A percentile compares a stretch with the other conserved stretches of the same genome.
These are phyloP conservation scores for Chlamydomonas sphaeroides DNA, from an alignment of 139 green algal genomes.

Conservation along the genomic window DNA sequence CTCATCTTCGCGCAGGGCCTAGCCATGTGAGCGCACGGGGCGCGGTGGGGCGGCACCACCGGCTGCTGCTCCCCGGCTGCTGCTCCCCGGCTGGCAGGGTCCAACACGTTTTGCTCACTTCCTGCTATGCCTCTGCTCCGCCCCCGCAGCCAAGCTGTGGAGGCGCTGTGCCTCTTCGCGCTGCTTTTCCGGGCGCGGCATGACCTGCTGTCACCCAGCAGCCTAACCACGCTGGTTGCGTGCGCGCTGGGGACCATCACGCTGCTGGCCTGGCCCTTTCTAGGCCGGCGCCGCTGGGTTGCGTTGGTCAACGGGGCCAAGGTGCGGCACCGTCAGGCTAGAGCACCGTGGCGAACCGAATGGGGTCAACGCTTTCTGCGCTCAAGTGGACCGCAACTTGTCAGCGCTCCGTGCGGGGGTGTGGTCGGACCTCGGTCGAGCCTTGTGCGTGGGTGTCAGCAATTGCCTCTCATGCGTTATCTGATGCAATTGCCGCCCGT, in stretches of 20 bases:
- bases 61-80: too few relatives aligned
- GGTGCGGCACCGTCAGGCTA: too few relatives aligned
- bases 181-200: constrained; percentile 3
- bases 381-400: too few relatives aligned
- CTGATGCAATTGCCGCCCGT: too few relatives aligned
- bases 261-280: neutral
- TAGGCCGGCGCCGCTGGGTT: neutral
- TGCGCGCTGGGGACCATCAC: neutral
- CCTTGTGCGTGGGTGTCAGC: too few relatives aligned
- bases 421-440: too few relatives aligned
- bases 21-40: neutral
- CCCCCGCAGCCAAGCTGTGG: neutral
- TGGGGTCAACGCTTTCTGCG: too few relatives aligned
- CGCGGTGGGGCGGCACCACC: neutral
- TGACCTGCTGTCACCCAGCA: neutral
- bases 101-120: too few relatives aligned
- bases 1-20: neutral
- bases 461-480: too few relatives aligned
- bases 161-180: neutral
- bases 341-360: too few relatives aligned
- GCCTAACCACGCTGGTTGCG: neutral
- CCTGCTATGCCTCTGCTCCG: neutral
- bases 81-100: too few relatives aligned
- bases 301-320: neutral
- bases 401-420: too few relatives aligned